Percentiles rank a stretch among this genome's conserved stretches.
Evolutionary conservation across 805 yeast genomes (phyloP).

Genomic region (Wickerhamiella brachini): DNA sequence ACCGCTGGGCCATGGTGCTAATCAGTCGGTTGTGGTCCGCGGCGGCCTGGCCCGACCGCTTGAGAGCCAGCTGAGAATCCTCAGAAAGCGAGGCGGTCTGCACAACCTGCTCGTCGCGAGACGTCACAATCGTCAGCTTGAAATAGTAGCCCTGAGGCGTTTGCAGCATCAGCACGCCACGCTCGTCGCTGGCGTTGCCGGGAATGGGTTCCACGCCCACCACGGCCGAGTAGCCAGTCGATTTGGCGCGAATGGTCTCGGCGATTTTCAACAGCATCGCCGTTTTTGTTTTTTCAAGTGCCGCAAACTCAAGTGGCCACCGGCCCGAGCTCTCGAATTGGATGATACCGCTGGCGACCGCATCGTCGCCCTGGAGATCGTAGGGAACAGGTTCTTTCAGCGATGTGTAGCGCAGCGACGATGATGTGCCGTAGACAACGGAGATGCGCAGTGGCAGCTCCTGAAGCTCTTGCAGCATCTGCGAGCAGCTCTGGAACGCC

Average conservation of each 20-base stretch:
- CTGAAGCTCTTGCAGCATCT: slow-evolving; percentile 32
- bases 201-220: slow-evolving; percentile 46
- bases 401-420: slow-evolving; percentile 66
- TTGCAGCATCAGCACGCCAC: slow-evolving; percentile 32
- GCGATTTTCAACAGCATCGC: slow-evolving; percentile 72
- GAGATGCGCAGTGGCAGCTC: slow-evolving; percentile 60
- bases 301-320: slow-evolving; percentile 89
- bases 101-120: slow-evolving; percentile 48
- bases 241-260: slow-evolving; percentile 28
- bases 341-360: slow-evolving; percentile 59
- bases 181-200: slow-evolving; percentile 9
- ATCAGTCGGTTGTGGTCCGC: slow-evolving; percentile 74
- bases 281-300: slow-evolving; percentile 78
- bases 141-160: slow-evolving; percentile 89
- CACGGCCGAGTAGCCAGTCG: slow-evolving; percentile 35
- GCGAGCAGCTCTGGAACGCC: slow-evolving; percentile 39
- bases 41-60: slow-evolving; percentile 29
- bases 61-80: slow-evolving; percentile 32
- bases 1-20: slow-evolving; percentile 53
- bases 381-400: slow-evolving; percentile 71
- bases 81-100: slow-evolving; percentile 40
- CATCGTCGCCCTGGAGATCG: slow-evolving; percentile 19
- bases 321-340: slow-evolving; percentile 82
- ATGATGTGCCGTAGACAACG: slow-evolving; percentile 57
- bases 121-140: slow-evolving; percentile 60